These are phyloP conservation scores for Nicotiana tabacum DNA, from an alignment of 257 asterid species.

Conservation along the genomic window DNA sequence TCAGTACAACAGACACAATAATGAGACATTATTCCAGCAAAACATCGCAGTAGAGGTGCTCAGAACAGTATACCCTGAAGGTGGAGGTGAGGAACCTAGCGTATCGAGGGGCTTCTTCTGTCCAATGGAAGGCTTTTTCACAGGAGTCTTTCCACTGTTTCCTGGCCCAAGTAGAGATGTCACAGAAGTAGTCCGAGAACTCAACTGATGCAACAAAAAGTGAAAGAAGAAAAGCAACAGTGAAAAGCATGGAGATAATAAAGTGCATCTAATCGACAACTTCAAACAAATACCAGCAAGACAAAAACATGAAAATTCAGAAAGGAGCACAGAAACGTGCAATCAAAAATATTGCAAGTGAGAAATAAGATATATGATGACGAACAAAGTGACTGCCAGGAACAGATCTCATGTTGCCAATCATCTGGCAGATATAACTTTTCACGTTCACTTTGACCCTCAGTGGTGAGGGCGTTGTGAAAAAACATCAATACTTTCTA, in stretches of 20 bases:
- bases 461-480: background rate
- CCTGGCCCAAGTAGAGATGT: slow-evolving; percentile 43
- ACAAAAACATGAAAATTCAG: background rate
- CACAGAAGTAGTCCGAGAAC: slow-evolving; percentile 46
- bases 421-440: background rate
- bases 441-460: background rate
- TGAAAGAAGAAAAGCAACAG: background rate
- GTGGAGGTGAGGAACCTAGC: slow-evolving; percentile 78
- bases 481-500: background rate
- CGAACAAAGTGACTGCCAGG: background rate
- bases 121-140: slow-evolving; percentile 59
- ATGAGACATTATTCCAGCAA: background rate
- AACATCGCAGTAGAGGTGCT: background rate
- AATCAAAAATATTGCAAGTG: slow-evolving; percentile 2
- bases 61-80: slow-evolving; percentile 51
- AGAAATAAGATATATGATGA: background rate
- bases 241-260: background rate
- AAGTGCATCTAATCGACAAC: background rate
- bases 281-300: background rate
- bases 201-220: slow-evolving; percentile 38
- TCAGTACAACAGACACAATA: background rate
- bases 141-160: slow-evolving; percentile 48
- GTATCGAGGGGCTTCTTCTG: slow-evolving; percentile 84
- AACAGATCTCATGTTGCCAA: background rate
- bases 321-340: background rate